These are phyloP conservation scores for Gossypium ekmanianum DNA, from an alignment of 345 rosid species.

Conservation along the genomic window DNA sequence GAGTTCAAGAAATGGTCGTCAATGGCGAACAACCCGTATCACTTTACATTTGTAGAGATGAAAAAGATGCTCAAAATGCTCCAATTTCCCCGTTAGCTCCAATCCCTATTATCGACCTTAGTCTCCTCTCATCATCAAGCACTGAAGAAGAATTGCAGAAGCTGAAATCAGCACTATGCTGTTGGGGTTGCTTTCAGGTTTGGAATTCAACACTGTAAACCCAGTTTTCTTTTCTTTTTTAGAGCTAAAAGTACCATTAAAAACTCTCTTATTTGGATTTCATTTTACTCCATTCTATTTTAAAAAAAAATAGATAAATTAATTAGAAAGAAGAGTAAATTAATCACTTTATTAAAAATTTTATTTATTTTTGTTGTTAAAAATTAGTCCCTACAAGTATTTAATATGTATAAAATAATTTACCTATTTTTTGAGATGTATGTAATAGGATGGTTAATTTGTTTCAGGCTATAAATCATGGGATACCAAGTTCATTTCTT, in stretches of 20 bases:
- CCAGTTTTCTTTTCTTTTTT: neutral
- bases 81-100: conserved; percentile 20
- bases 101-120: conserved; percentile 40
- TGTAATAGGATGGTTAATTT: neutral
- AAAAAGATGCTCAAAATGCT: conserved; percentile 18
- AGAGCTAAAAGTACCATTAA: no score
- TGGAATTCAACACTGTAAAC: neutral
- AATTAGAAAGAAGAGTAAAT: no score
- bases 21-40: conserved; percentile 28
- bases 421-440: no score
- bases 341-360: no score
- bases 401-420: no score
- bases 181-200: conserved; percentile 60
- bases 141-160: conserved; percentile 30
- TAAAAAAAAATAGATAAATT: no score
- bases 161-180: conserved; percentile 42
- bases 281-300: no score
- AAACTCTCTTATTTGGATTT: no score
- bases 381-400: no score
- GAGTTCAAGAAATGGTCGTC: conserved; percentile 40
- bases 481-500: conserved; percentile 35
- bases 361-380: no score
- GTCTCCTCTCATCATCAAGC: conserved; percentile 24
- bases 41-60: conserved; percentile 28
- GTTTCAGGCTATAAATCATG: conserved; percentile 48